Evolutionary conservation across 1,284 basidiomycete genomes (phyloP).

Genomic region (Moesziomyces antarcticus): DNA sequence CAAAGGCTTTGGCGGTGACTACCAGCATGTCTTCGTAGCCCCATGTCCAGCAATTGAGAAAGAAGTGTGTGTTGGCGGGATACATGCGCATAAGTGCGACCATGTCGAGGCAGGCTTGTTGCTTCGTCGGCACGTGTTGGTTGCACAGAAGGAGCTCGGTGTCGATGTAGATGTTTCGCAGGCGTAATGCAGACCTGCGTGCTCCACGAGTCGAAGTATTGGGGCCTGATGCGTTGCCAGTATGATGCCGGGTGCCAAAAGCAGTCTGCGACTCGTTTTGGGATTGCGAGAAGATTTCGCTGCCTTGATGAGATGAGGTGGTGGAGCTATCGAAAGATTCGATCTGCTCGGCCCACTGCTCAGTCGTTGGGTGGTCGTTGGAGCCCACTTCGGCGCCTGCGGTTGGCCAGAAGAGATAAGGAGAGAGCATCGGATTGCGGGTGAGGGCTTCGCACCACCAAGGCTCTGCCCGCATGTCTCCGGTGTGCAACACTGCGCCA

Average conservation of each 20-base stretch:
- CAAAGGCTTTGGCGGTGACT: constrained; percentile 46
- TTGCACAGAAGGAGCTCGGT: constrained; percentile 73
- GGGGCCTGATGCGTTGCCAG: neutral
- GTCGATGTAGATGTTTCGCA: constrained; percentile 88
- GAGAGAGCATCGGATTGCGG: constrained; percentile 77
- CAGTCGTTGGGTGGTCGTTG: neutral
- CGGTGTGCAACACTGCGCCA: constrained; percentile 86
- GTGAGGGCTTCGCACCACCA: constrained; percentile 78
- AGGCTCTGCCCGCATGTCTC: constrained; percentile 87
- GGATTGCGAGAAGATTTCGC: constrained; percentile 12
- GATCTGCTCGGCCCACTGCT: constrained; percentile 30
- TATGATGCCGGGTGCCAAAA: neutral
- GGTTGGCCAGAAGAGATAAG: constrained; percentile 73
- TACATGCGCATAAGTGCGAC: constrained; percentile 71
- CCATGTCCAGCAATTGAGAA: constrained; percentile 92
- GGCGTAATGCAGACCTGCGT: constrained; percentile 49
- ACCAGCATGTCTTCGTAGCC: constrained; percentile 71
- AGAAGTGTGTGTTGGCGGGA: constrained; percentile 79
- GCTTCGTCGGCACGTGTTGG: constrained; percentile 35
- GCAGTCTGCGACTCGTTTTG: constrained; percentile 7
- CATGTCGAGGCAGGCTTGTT: constrained; percentile 72
- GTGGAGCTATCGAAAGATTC: constrained; percentile 22
- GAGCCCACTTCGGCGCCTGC: neutral
- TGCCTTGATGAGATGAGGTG: constrained; percentile 4
- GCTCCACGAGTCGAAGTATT: neutral